A percentile compares a stretch with the other conserved stretches of the same genome.
Conservation (phyloP, 192 early-diverging fungal species). For the Coemansia sp. region DNA sequence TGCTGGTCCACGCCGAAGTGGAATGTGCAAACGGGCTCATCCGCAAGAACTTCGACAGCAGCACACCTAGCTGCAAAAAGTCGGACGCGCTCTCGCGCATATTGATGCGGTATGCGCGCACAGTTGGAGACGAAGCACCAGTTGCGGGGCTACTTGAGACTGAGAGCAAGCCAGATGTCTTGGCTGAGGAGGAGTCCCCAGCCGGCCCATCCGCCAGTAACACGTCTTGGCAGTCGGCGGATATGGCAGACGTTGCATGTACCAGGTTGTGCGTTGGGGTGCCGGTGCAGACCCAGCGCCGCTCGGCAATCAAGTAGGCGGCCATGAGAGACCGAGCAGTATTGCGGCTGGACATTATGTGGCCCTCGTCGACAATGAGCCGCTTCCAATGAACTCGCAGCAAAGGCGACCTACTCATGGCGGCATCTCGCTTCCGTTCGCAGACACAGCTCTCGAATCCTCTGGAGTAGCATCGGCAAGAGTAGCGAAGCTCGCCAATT, state of each 20-base stretch:
- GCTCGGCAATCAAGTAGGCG: conserved; percentile 54
- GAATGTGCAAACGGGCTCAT: conserved; percentile 59
- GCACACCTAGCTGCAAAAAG: conserved; percentile 53
- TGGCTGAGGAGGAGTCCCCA: neutral
- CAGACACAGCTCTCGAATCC: conserved; percentile 15
- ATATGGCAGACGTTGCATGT: conserved; percentile 44
- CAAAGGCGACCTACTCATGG: conserved; percentile 57
- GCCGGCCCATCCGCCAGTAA: neutral
- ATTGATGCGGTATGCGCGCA: conserved; percentile 9
- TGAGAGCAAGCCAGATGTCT: neutral
- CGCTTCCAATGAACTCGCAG: conserved; percentile 72
- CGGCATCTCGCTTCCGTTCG: conserved; percentile 8
- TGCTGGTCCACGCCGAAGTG: conserved; percentile 43
- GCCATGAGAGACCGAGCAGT: conserved; percentile 52
- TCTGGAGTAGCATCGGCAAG: conserved; percentile 36
- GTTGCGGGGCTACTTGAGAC: neutral
- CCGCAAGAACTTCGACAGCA: conserved; percentile 58
- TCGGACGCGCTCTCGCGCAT: conserved; percentile 29
- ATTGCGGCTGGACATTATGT: conserved; percentile 58
- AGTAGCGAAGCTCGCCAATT: conserved; percentile 33
- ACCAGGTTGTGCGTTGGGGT: conserved; percentile 63
- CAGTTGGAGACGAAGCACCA: neutral
- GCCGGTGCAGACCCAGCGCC: conserved; percentile 74
- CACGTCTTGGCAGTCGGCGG: neutral
- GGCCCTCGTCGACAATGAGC: conserved; percentile 81